Percentiles rank a stretch among this genome's conserved stretches.
Evolutionary conservation across 2,329 filamentous ascomycete species (phyloP).

Genomic region (Exophiala dermatitidis): DNA sequence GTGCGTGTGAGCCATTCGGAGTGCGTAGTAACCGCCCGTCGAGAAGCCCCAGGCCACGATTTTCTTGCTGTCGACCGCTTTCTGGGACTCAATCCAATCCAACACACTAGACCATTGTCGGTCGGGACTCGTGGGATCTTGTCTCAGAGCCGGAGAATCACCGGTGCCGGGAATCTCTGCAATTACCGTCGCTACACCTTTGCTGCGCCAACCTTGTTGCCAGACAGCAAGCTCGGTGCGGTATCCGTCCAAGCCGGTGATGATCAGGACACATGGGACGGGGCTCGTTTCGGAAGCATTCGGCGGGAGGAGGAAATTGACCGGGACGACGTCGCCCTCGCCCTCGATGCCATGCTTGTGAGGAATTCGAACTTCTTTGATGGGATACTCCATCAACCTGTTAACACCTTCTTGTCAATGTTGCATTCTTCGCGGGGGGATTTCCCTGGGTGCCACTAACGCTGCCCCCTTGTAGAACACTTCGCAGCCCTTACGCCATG

Average conservation of each 20-base stretch:
- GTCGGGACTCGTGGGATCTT: slow-evolving; percentile 52
- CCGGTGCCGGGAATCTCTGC: slow-evolving; percentile 61
- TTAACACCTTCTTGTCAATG: slow-evolving; percentile 5
- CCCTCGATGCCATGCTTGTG: slow-evolving; percentile 45
- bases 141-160: slow-evolving; percentile 58
- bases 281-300: slow-evolving; percentile 38
- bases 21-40: slow-evolving; percentile 54
- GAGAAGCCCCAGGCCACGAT: slow-evolving; percentile 50
- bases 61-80: slow-evolving; percentile 42
- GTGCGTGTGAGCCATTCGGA: slow-evolving; percentile 53
- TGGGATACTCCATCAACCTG: slow-evolving; percentile 38
- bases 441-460: slow-evolving; percentile 12
- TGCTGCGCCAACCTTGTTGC: slow-evolving; percentile 28
- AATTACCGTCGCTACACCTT: slow-evolving; percentile 50
- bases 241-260: slow-evolving; percentile 55
- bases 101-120: slow-evolving; percentile 49
- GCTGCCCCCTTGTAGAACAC: slow-evolving; percentile 27
- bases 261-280: slow-evolving; percentile 48
- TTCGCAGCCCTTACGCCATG: slow-evolving; percentile 26
- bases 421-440: not conserved
- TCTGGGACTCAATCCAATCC: slow-evolving; percentile 47
- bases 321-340: slow-evolving; percentile 54
- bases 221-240: slow-evolving; percentile 42
- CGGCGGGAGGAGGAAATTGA: slow-evolving; percentile 57
- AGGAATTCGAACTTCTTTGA: slow-evolving; percentile 56